These are phyloP conservation scores for Cladosporium sp. DNA, from an alignment of 2,329 filamentous ascomycete genomes.

Conservation along the genomic window DNA sequence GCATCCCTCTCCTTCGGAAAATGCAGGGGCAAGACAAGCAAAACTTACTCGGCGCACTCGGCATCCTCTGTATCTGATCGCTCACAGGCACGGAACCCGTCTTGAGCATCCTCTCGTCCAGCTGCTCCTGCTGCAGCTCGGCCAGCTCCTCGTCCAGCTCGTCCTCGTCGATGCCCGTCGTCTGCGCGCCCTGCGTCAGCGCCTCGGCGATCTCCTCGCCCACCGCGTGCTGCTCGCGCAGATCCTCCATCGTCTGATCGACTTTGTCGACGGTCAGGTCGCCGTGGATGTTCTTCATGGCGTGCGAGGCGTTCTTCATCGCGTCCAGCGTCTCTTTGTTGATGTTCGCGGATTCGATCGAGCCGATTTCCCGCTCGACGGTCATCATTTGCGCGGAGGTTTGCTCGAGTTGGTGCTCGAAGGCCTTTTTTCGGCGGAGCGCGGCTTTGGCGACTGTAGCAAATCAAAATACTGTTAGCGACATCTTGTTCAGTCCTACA, in stretches of 20 bases:
- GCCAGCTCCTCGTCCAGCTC: conserved; percentile 86
- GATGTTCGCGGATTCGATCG: conserved; percentile 97
- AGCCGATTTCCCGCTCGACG: conserved; percentile 91
- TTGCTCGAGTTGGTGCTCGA: conserved; percentile 88
- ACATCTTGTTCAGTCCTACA: too few species aligned
- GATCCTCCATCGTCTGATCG: conserved; percentile 88
- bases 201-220: conserved; percentile 88
- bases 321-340: conserved; percentile 93
- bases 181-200: conserved; percentile 66
- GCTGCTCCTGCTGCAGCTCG: conserved; percentile 80
- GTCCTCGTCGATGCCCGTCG: conserved; percentile 74
- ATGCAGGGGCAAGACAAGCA: not conserved
- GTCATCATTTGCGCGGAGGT: conserved; percentile 86
- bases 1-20: too few species aligned
- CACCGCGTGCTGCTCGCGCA: conserved; percentile 87
- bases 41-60: conserved; percentile 41
- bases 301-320: conserved; percentile 85
- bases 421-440: conserved; percentile 87
- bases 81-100: conserved; percentile 79
- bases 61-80: conserved; percentile 70
- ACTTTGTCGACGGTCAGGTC: conserved; percentile 92
- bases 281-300: conserved; percentile 91
- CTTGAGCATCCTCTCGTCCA: conserved; percentile 91
- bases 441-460: conserved; percentile 79
- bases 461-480: conserved; percentile 18